These are phyloP conservation scores for Mycena rebaudengoi DNA, from an alignment of 768 basidiomycete genomes.

Conservation along the genomic window DNA sequence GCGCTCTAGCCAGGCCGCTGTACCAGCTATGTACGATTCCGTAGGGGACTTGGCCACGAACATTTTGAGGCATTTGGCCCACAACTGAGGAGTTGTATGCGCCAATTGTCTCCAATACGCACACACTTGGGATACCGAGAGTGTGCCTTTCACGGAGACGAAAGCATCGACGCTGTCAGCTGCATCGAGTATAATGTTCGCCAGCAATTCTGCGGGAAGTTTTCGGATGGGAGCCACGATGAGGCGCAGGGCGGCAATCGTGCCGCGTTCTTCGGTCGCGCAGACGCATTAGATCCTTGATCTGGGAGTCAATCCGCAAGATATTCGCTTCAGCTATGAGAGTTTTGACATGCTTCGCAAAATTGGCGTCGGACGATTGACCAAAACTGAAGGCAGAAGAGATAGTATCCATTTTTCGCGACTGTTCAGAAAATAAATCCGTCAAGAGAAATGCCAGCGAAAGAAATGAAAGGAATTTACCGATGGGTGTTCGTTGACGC, in stretches of 20 bases:
- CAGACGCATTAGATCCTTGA: conserved; percentile 8
- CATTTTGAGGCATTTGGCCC: background rate
- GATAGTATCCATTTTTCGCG: background rate
- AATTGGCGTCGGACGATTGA: background rate
- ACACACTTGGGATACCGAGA: conserved; percentile 10
- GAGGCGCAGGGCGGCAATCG: background rate
- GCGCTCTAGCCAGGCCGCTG: background rate
- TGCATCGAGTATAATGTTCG: conserved; percentile 1
- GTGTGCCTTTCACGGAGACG: background rate
- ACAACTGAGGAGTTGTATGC: conserved; percentile 12
- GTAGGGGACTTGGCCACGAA: background rate
- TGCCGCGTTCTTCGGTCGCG: conserved; percentile 17
- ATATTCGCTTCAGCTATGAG: conserved; percentile 9
- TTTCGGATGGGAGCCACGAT: conserved; percentile 13
- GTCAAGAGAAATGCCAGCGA: too few relatives aligned
- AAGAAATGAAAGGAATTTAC: too few relatives aligned
- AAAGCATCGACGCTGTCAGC: background rate
- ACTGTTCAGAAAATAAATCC: too few relatives aligned
- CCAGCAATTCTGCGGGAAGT: conserved; percentile 17
- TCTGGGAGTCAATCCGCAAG: conserved; percentile 16
- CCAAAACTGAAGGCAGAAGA: background rate
- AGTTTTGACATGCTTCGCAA: background rate
- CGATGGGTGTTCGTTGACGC: too few relatives aligned
- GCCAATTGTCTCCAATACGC: conserved; percentile 15
- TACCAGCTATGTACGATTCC: background rate